These are phyloP conservation scores for Ascomycota sp. DNA, from an alignment of 2,329 filamentous ascomycete species.

Conservation along the genomic window DNA sequence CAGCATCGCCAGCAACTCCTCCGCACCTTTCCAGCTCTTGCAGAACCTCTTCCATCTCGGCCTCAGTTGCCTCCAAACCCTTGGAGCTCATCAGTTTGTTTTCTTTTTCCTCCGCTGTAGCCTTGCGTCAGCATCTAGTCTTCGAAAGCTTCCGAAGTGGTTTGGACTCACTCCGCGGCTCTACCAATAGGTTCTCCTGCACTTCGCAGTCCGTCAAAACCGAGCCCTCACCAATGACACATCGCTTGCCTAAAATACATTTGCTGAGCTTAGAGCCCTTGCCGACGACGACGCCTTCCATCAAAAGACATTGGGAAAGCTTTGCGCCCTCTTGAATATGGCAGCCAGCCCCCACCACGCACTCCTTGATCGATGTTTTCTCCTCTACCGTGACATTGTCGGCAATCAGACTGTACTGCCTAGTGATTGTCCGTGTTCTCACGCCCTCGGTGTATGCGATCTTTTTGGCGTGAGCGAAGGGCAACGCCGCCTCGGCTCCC, in stretches of 20 bases:
- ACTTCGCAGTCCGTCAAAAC: slow-evolving; percentile 79
- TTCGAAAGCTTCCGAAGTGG: background rate
- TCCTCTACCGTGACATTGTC: slow-evolving; percentile 79
- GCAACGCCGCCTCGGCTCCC: slow-evolving; percentile 34
- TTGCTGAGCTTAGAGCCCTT: slow-evolving; percentile 67
- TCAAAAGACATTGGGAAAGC: slow-evolving; percentile 67
- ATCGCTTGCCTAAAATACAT: slow-evolving; percentile 64
- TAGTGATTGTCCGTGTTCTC: slow-evolving; percentile 56
- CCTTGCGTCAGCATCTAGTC: background rate
- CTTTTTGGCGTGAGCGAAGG: slow-evolving; percentile 59
- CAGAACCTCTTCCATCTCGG: slow-evolving; percentile 33
- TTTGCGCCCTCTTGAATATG: slow-evolving; percentile 71
- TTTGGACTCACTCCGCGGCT: slow-evolving; percentile 42
- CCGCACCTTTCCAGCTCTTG: slow-evolving; percentile 14
- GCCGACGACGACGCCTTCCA: slow-evolving; percentile 76
- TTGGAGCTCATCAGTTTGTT: slow-evolving; percentile 46
- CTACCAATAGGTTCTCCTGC: slow-evolving; percentile 69
- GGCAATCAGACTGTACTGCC: slow-evolving; percentile 59
- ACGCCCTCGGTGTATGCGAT: slow-evolving; percentile 67
- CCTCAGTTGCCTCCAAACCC: slow-evolving; percentile 39
- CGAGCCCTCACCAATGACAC: slow-evolving; percentile 60
- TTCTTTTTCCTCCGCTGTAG: slow-evolving; percentile 41
- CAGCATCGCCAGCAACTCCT: too few species aligned
- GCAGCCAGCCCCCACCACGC: slow-evolving; percentile 68
- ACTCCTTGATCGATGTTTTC: slow-evolving; percentile 80